These are phyloP conservation scores for Fusarium xylarioides DNA, from an alignment of 2,329 filamentous ascomycete genomes.

Conservation along the genomic window DNA sequence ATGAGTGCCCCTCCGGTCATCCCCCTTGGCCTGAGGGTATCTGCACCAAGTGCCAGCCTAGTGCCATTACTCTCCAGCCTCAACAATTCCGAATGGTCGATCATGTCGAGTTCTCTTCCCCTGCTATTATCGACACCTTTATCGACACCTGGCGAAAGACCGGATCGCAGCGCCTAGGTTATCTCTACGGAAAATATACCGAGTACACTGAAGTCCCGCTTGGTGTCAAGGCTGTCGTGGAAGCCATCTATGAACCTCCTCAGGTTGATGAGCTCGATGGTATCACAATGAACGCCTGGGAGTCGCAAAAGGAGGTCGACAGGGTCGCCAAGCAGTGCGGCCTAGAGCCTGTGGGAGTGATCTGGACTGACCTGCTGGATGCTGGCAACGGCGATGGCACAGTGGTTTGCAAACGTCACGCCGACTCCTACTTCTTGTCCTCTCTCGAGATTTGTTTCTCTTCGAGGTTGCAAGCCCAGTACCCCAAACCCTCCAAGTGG, in stretches of 20 bases:
- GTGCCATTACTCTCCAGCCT: constrained; percentile 92
- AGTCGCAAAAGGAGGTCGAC: constrained; percentile 83
- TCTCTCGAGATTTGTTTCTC: constrained; percentile 93
- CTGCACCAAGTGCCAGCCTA: constrained; percentile 97
- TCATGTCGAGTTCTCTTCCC: constrained; percentile 93
- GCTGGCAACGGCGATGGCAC: constrained; percentile 82
- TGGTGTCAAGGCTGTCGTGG: constrained; percentile 93
- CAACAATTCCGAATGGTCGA: constrained; percentile 97
- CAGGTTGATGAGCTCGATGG: constrained; percentile 91
- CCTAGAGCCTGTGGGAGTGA: constrained; percentile 87
- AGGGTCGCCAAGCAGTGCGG: constrained; percentile 84
- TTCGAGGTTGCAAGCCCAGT: constrained; percentile 83
- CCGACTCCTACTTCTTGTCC: constrained; percentile 93
- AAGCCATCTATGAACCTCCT: constrained; percentile 96
- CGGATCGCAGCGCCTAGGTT: constrained; percentile 85
- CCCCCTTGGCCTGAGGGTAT: constrained; percentile 95
- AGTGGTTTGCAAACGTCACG: constrained; percentile 93
- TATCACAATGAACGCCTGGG: constrained; percentile 84
- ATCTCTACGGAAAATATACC: constrained; percentile 88
- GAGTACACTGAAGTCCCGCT: constrained; percentile 94
- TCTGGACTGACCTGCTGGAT: constrained; percentile 92
- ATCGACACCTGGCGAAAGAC: constrained; percentile 92
- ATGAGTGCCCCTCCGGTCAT: constrained; percentile 91
- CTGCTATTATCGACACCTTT: constrained; percentile 85
- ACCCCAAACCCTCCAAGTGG: constrained; percentile 95